Evolutionary conservation across 1,284 basidiomycete species (phyloP).

Genomic region (Ceraceosorus bombacis): DNA sequence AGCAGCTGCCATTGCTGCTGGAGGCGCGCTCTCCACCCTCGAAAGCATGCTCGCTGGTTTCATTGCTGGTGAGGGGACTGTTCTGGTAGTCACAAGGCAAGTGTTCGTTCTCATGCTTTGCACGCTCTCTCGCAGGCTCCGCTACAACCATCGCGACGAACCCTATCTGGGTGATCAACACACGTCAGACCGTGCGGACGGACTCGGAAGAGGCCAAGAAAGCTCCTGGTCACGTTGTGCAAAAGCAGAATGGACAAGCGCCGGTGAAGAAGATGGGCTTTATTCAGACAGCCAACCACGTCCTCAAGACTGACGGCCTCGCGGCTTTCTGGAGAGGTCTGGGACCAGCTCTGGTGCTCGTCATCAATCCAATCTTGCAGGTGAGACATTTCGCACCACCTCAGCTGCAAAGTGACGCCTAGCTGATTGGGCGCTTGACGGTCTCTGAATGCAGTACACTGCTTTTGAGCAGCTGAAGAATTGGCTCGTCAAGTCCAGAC

Average conservation of each 20-base stretch:
- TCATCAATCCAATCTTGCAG: constrained; percentile 86
- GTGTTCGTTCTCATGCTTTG: neutral
- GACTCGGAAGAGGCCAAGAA: neutral
- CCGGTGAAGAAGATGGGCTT: constrained; percentile 29
- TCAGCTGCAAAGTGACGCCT: neutral
- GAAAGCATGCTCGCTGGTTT: constrained; percentile 86
- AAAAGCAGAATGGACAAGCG: neutral
- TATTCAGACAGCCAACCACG: constrained; percentile 62
- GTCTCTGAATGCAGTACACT: constrained; percentile 27
- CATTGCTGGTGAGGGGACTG: constrained; percentile 62
- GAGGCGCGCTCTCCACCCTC: constrained; percentile 60
- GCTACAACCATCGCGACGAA: constrained; percentile 85
- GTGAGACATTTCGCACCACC: constrained; percentile 12
- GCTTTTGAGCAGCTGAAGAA: constrained; percentile 47
- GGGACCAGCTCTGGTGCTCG: constrained; percentile 83
- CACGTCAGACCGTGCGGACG: constrained; percentile 60
- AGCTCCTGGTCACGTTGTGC: neutral
- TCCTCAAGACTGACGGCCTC: constrained; percentile 69
- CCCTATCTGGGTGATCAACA: constrained; percentile 64
- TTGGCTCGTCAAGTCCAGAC: constrained; percentile 24
- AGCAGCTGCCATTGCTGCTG: constrained; percentile 51
- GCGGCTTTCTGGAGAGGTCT: constrained; percentile 89
- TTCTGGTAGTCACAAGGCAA: neutral
- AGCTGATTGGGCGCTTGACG: neutral
- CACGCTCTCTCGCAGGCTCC: constrained; percentile 57